Evolutionary conservation across 106 monocot species (phyloP), one percentile per base, ranked within the genome.

Genomic region (Platanthera guangdongensis): DNA sequence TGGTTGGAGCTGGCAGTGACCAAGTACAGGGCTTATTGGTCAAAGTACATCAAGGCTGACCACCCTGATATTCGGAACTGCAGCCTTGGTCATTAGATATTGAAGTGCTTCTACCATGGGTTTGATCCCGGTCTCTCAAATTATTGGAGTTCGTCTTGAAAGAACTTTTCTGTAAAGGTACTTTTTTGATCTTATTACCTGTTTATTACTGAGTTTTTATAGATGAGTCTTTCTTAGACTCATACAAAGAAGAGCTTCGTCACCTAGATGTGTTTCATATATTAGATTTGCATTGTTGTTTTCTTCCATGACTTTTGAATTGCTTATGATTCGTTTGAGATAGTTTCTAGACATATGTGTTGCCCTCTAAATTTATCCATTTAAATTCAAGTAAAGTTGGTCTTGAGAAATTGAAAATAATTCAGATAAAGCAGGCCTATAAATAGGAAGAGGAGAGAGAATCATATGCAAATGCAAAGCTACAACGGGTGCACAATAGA

Each of bases 1-100:
- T 84, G 84, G 84, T 57, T 84, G 73, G 84, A 84, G 64, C 55
- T 84, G 67, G 81, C 81, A 15, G 78, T 84, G 84, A 78, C 77
- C 74, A 84, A 79, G 67, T 84, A 84, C 50, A 77, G 80, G 53
- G 64, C 50, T 65, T 84, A 80, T 48, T 84, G 84, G 84, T 79
- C 76, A 47, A 84, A 80, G 53, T 84, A 84, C 74, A 84, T 84
- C 16, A 84, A 84, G 64, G 69, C 69, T 70, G 81, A 84, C 13
- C 81, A 84, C 6, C 81, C 81, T 5, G 74, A 77, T 48, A 50
- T 84, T 16, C 46, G 70, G 70, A 70, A 47, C 47, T 70, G 70
- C 70, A 48, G 70, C 47, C 25, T 48, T 4, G 16, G 47, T 10
- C 47, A 70, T 16, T 70, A 70, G 70, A 47, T 21, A 60, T 21